Conservation (phyloP, 2,329 filamentous ascomycete species). For the Aureobasidium sp. region DNA sequence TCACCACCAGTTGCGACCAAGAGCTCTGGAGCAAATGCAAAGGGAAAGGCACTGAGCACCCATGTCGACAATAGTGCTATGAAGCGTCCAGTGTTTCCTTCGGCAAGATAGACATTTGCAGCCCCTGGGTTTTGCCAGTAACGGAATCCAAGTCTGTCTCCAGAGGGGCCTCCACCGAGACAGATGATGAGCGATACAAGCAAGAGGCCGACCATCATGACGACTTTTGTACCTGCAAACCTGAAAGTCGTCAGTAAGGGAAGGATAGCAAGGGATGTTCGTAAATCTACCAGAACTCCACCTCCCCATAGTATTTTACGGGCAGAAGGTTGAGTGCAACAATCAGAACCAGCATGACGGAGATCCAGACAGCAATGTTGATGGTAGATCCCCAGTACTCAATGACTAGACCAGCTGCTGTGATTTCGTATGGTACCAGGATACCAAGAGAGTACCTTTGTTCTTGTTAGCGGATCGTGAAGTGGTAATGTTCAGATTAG, state of each 20-base stretch:
- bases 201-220: conserved; percentile 45
- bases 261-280: no score
- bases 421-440: conserved; percentile 32
- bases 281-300: conserved; percentile 39
- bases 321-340: conserved; percentile 42
- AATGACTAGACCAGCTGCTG: conserved; percentile 30
- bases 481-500: no score
- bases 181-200: conserved; percentile 49
- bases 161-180: conserved; percentile 49
- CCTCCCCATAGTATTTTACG: conserved; percentile 45
- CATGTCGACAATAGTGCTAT: conserved; percentile 46
- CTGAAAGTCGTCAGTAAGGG: no score
- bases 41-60: conserved; percentile 47
- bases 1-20: conserved; percentile 51
- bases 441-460: conserved; percentile 33
- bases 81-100: conserved; percentile 44
- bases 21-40: conserved; percentile 50
- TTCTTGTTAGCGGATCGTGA: background rate
- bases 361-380: conserved; percentile 35
- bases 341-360: conserved; percentile 32
- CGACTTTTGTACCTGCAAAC: conserved; percentile 44
- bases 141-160: conserved; percentile 45
- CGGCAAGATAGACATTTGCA: conserved; percentile 43
- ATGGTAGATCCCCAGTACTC: conserved; percentile 32
- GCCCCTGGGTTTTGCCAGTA: conserved; percentile 45